Evolutionary conservation across 2,329 filamentous ascomycete species (phyloP).

Genomic region (Exserohilum rostratum): DNA sequence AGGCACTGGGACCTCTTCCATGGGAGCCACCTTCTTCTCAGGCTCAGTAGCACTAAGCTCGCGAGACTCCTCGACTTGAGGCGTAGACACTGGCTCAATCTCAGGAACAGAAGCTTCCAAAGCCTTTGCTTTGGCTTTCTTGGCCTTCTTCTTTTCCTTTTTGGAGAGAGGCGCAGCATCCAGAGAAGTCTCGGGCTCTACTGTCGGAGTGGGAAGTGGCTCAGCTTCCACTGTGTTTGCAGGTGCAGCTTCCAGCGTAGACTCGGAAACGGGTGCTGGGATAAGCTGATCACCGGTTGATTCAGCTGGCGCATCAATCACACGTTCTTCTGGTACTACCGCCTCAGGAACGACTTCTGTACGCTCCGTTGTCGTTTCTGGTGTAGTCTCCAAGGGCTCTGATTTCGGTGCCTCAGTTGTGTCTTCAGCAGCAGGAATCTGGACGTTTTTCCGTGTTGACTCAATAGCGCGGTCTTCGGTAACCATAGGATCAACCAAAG

Average conservation of each 20-base stretch:
- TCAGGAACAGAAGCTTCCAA: slow-evolving; percentile 21
- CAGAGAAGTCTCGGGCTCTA: slow-evolving; percentile 1
- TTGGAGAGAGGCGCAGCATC: slow-evolving; percentile 19
- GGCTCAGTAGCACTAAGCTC: not conserved
- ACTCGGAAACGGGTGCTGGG: slow-evolving; percentile 1
- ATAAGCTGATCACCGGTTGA: not conserved
- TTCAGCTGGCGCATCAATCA: not conserved
- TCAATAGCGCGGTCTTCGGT: not conserved
- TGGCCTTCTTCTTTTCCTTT: slow-evolving; percentile 40
- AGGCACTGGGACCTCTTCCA: not conserved
- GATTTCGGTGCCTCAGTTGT: not conserved
- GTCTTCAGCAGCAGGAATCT: not conserved
- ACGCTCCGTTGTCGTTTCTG: not conserved
- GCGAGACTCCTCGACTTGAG: slow-evolving; percentile 1
- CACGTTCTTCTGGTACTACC: slow-evolving; percentile 1
- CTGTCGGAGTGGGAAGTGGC: not conserved
- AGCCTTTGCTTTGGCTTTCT: slow-evolving; percentile 32
- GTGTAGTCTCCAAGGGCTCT: not conserved
- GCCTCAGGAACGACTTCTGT: slow-evolving; percentile 16
- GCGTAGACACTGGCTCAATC: slow-evolving; percentile 9
- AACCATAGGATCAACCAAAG: not conserved
- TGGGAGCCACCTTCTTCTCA: not conserved
- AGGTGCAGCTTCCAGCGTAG: not conserved
- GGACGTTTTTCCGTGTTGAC: not conserved
- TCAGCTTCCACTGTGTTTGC: not conserved